Evolutionary conservation across 2,329 filamentous ascomycete genomes (phyloP).

Genomic region (Amauroascus verrucosus): DNA sequence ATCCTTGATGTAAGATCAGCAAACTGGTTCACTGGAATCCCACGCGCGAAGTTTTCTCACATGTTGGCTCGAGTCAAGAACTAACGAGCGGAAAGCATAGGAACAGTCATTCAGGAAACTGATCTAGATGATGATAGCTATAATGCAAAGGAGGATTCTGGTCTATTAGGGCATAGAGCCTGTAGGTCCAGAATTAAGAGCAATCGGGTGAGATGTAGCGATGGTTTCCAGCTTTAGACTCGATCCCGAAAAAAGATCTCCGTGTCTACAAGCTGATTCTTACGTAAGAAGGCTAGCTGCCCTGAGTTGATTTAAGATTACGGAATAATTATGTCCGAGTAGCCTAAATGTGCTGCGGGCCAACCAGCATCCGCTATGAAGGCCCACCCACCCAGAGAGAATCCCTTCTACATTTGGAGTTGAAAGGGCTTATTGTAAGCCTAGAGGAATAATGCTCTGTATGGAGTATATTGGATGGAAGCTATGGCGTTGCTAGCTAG

Average conservation of each 20-base stretch:
- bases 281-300: neutral
- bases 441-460: too few relatives aligned
- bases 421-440: too few relatives aligned
- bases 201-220: neutral
- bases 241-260: neutral
- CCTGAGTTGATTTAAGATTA: neutral
- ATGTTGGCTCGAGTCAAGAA: conserved; percentile 11
- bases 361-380: too few relatives aligned
- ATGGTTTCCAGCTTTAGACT: neutral
- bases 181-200: too few relatives aligned
- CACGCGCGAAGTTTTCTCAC: conserved; percentile 10
- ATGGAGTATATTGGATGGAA: too few relatives aligned
- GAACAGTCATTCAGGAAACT: neutral
- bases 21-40: neutral
- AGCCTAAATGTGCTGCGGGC: neutral
- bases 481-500: too few relatives aligned
- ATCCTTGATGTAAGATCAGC: conserved; percentile 42
- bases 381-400: too few relatives aligned
- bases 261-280: neutral
- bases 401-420: too few relatives aligned
- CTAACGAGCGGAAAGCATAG: conserved; percentile 2
- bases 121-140: neutral
- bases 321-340: neutral
- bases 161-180: too few relatives aligned
- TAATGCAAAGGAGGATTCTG: neutral